Percentiles rank a stretch among this genome's conserved stretches.
These are phyloP conservation scores for Ceratopteris richardii DNA, from an alignment of 75 land plant genomes.

Conservation along the genomic window DNA sequence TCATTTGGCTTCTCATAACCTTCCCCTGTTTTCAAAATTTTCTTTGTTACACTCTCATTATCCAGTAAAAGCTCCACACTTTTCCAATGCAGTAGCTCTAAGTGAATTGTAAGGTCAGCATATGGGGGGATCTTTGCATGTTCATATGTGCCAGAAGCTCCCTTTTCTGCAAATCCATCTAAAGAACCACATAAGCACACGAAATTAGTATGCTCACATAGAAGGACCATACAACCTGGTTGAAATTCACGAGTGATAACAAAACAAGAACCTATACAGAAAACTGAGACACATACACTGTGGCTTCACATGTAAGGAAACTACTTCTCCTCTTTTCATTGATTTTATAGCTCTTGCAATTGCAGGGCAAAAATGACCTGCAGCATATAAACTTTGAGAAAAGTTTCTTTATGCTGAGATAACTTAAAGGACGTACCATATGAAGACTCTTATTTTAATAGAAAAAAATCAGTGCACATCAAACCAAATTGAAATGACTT, in stretches of 20 bases:
- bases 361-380: conserved; percentile 73
- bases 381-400: not conserved
- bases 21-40: conserved; percentile 60
- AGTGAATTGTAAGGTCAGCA: conserved; percentile 41
- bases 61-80: conserved; percentile 49
- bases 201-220: no score
- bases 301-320: conserved; percentile 55
- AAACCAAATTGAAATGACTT: not conserved
- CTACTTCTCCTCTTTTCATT: conserved; percentile 78
- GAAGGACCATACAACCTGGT: no score
- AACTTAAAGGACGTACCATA: no score
- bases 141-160: conserved; percentile 33
- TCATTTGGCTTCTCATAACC: conserved; percentile 73
- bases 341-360: conserved; percentile 68
- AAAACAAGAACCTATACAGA: not conserved
- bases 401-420: no score
- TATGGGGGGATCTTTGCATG: conserved; percentile 51
- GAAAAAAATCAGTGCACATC: no score
- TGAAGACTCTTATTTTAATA: no score
- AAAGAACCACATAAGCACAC: not conserved
- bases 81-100: conserved; percentile 72
- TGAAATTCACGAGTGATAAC: not conserved
- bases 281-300: conserved; percentile 44
- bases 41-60: conserved; percentile 67
- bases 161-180: conserved; percentile 79